Evolutionary conservation across 176 grass and related monocot species (phyloP).

Genomic region (Carex pumila): DNA sequence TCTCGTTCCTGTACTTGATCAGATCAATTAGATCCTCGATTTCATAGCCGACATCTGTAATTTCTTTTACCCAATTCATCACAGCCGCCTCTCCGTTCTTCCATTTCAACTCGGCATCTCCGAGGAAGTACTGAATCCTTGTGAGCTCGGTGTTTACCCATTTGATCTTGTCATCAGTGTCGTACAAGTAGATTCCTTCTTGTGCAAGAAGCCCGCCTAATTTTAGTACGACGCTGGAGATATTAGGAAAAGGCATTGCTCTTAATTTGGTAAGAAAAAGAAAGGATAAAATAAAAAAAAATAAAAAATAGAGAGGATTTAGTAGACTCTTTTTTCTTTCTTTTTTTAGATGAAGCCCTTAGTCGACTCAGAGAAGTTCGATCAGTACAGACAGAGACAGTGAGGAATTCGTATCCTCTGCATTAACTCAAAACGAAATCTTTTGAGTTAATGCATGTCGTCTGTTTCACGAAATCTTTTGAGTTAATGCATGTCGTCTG

Average conservation of each 20-base stretch:
- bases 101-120: constrained; percentile 2
- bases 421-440: no score
- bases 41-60: background rate
- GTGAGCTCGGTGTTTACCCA: background rate
- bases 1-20: constrained; percentile 12
- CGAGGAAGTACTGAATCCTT: constrained; percentile 9
- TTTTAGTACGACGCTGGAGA: background rate
- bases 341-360: no score
- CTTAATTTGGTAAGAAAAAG: background rate
- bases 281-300: background rate
- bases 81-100: background rate
- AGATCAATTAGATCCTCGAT: constrained; percentile 10
- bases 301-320: background rate
- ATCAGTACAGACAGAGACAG: no score
- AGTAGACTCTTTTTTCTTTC: no score
- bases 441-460: no score
- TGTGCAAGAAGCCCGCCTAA: background rate
- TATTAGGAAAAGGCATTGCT: constrained; percentile 2
- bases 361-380: no score
- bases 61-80: constrained; percentile 16
- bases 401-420: no score
- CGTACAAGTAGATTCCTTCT: constrained; percentile 12
- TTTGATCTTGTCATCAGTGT: background rate
- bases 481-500: no score
- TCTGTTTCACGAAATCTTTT: no score